Conservation (phyloP, 2,329 filamentous ascomycete genomes). For the Colletotrichum sp. region DNA sequence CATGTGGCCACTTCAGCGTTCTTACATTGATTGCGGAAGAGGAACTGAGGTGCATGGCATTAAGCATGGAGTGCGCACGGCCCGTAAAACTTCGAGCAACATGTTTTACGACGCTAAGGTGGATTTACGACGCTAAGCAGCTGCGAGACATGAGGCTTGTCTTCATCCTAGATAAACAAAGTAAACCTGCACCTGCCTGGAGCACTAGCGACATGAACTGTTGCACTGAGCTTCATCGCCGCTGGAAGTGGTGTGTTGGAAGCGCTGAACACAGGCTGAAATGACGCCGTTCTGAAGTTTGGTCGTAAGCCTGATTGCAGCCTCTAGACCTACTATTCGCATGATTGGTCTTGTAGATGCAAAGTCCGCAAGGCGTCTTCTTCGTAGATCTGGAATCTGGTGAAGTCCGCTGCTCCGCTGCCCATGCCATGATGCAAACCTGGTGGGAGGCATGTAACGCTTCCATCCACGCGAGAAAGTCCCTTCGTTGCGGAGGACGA, state of each 20-base stretch:
- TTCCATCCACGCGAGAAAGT: not conserved
- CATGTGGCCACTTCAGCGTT: not conserved
- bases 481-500: not conserved
- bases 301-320: not conserved
- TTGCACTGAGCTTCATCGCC: not conserved
- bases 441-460: not conserved
- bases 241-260: not conserved
- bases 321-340: not conserved
- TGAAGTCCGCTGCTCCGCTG: not conserved
- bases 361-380: not conserved
- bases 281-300: not conserved
- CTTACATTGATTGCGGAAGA: not conserved
- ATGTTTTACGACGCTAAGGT: not conserved
- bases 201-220: not conserved
- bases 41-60: not conserved
- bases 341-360: not conserved
- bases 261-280: not conserved
- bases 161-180: not conserved
- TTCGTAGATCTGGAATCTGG: not conserved
- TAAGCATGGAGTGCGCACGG: not conserved
- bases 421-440: not conserved
- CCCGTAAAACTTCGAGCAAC: not conserved
- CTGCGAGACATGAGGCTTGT: not conserved
- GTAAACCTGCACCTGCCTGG: not conserved
- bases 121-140: not conserved